Base-by-base conservation (phyloP, 2,329 filamentous ascomycete genomes). In the Aureobasidium uvarum region DNA sequence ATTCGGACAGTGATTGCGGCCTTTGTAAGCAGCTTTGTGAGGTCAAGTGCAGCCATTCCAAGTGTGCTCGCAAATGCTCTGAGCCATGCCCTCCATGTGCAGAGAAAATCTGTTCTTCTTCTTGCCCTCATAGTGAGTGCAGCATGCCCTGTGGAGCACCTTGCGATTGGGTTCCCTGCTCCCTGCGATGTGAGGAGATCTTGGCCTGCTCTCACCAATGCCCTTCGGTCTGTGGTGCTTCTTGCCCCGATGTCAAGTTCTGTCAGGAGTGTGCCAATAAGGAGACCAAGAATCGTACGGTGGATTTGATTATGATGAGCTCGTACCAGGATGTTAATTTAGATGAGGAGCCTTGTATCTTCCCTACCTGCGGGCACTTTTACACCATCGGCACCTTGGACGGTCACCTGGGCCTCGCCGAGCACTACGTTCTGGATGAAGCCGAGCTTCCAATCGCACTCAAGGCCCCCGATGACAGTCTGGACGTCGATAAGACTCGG, bases 101-200 rank as follows among this genome's bases (percentile, higher is more conserved):
- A 18, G 28, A 38, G 10, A 4, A 60, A 20, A 48, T 18, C 3
- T 60, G 56, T 16, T 50, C 56, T 6, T 60, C 56, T 11, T 50
- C 10, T 2, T 50, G 56, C 31, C 43, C 69, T 8, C 87, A 90
- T 69, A 41, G 76, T 71, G 25, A 69, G 46, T 83, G 81, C 67
- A 70, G 72, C 0, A 80, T 86, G 79, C 84, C 84, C 20, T 60
- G 56, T 39, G 56, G 23, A 91, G 89, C 67, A 0, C 88, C 89
- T 0, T 92, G 88, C 71, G 79, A 89, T 68, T 83, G 85, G 75
- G 71, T 90, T 0, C 89, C 89, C 1, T 92, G 88, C 72, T 83
- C 82, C 1, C 73, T 80, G 69, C 79, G 88, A 10, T 92, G 89
- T 70, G 70, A 77, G 3, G 77, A 83, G 33, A 18, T 66, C 0